These are phyloP conservation scores for Durotheca rogersii DNA, from an alignment of 495 filamentous ascomycete genomes.

Conservation along the genomic window DNA sequence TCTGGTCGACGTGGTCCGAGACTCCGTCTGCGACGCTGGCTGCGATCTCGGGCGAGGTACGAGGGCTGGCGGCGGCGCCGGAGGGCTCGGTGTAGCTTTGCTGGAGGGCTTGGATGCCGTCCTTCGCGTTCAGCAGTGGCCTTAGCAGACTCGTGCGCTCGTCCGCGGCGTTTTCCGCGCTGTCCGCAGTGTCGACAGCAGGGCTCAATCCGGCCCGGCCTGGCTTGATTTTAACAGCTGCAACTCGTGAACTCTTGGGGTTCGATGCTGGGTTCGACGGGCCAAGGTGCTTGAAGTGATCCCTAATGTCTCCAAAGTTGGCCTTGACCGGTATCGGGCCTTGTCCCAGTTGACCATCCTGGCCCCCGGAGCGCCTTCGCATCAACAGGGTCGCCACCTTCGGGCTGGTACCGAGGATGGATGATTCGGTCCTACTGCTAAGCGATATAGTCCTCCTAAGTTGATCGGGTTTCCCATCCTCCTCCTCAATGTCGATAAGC, in stretches of 20 bases:
- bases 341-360: slow-evolving; percentile 43
- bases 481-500: slow-evolving; percentile 33
- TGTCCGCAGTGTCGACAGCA: slow-evolving; percentile 17
- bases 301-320: slow-evolving; percentile 65
- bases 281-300: slow-evolving; percentile 87
- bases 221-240: slow-evolving; percentile 88
- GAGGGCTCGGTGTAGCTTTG: slow-evolving; percentile 62
- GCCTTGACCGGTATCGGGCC: slow-evolving; percentile 48
- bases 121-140: slow-evolving; percentile 52
- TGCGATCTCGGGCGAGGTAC: slow-evolving; percentile 35
- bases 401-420: slow-evolving; percentile 39
- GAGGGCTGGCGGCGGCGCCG: slow-evolving; percentile 41
- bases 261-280: slow-evolving; percentile 87
- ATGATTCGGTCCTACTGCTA: slow-evolving; percentile 32
- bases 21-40: slow-evolving; percentile 23
- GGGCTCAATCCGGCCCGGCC: slow-evolving; percentile 39
- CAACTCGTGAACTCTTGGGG: slow-evolving; percentile 80
- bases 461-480: slow-evolving; percentile 7
- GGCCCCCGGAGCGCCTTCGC: slow-evolving; percentile 55
- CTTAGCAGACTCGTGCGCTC: slow-evolving; percentile 45
- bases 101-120: slow-evolving; percentile 66
- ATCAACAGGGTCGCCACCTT: slow-evolving; percentile 54
- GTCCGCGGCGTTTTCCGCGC: slow-evolving; percentile 31
- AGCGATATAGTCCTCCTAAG: slow-evolving; percentile 15
- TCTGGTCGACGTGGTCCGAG: slow-evolving; percentile 24